These are phyloP conservation scores for Fagus crenata DNA, from an alignment of 306 rosid species.

Conservation along the genomic window DNA sequence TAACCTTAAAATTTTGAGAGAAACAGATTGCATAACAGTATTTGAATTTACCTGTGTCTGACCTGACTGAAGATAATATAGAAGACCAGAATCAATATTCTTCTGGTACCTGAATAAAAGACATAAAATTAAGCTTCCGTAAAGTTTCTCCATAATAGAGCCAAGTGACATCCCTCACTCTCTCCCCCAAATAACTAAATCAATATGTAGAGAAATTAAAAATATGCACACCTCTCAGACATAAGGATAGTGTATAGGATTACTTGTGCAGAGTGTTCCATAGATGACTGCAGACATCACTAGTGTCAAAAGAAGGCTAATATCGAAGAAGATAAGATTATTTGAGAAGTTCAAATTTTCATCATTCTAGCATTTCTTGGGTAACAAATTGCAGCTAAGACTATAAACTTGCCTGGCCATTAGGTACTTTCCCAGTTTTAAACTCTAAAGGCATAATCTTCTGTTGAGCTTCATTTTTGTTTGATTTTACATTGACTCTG, in stretches of 20 bases:
- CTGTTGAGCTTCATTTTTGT: constrained; percentile 41
- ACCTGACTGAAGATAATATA: constrained; percentile 83
- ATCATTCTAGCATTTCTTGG: constrained; percentile 24
- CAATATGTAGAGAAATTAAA: neutral
- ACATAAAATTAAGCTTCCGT: constrained; percentile 11
- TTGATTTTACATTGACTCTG: constrained; percentile 54
- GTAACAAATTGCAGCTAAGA: constrained; percentile 13
- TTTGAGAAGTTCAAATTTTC: constrained; percentile 9
- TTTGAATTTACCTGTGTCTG: constrained; percentile 61
- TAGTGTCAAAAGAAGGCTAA: constrained; percentile 28
- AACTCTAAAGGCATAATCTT: constrained; percentile 86
- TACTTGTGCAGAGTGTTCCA: constrained; percentile 91
- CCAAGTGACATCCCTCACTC: neutral
- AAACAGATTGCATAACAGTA: constrained; percentile 18
- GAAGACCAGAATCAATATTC: constrained; percentile 77
- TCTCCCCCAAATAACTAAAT: neutral
- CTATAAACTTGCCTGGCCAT: constrained; percentile 67
- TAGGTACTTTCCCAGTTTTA: constrained; percentile 76
- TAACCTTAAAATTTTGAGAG: constrained; percentile 14
- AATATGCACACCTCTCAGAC: constrained; percentile 75
- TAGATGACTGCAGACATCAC: constrained; percentile 59
- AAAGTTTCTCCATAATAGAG: neutral
- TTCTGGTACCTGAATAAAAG: constrained; percentile 61
- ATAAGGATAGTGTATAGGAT: constrained; percentile 80
- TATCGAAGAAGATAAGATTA: constrained; percentile 11